Evolutionary conservation across 169 alveolate genomes (phyloP), one percentile per base, ranked within the genome.

Genomic region (Babesia bovis): DNA sequence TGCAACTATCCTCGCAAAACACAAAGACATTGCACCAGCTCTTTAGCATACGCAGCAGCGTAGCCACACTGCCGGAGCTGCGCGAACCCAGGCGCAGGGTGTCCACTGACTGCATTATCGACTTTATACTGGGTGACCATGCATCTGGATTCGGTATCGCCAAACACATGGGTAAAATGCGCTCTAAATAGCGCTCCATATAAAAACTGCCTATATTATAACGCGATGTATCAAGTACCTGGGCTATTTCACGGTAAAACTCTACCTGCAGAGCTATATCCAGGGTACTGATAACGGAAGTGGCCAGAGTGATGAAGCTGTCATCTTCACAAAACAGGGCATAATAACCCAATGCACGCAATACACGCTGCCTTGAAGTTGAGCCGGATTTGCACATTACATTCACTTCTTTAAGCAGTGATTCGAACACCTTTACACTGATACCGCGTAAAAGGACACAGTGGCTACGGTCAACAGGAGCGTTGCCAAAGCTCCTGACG

Each of bases 11-110:
- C 33, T 53, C 67, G 51, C 87, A 78, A 32, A 38, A 21, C 12
- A 68, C 63, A 50, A 78, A 78, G 15, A 45, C 66, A 45, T 78
- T 60, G 51, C 83, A 78, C 75, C 66, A 78, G 47, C 87, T 78
- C 69, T 78, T 78, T 15, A 78, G 30, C 4, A 82, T 52, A 69
- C 87, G 17, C 50, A 78, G 42, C 44, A 78, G 65, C n/a, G 73
- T 65, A 26, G 66, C 33, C 26, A 51, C 72, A 12, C 66, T 65
- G 69, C 19, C 60, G 40, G 77, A 17, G 55, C 32, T 50, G 53
- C 61, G 66, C 38, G 28, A 44, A 2, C 76, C 77, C 30, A 78
- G 83, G 63, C 71, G 25, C 50, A 78, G 36, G 13, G 87, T 73
- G 42, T 78, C 66, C 28, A 78, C 28, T 15, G 55, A 44, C 5